phyloP scores from a whole-genome alignment of 257 asterid genomes.

The Dorcoceras hygrometricum region DNA sequence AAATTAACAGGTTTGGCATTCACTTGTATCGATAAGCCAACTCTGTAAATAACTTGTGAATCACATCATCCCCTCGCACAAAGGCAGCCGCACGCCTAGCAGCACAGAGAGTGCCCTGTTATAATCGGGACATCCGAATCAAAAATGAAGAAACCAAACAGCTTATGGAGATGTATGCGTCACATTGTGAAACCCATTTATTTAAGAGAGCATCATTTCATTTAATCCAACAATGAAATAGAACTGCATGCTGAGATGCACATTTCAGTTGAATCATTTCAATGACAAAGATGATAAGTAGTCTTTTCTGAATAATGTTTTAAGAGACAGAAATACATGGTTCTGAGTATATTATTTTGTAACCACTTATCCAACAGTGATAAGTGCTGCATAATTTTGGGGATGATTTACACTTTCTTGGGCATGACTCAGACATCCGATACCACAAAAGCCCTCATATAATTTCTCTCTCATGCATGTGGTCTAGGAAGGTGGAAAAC shows the following conservation, averaged over 20 bases:
- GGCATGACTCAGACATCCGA: background rate
- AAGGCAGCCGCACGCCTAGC: conserved; percentile 87
- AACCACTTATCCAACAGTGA: background rate
- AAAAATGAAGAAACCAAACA: conserved; percentile 3
- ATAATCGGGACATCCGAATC: conserved; percentile 15
- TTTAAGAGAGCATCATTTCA: background rate
- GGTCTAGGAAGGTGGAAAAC: background rate
- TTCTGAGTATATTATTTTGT: conserved; percentile 3
- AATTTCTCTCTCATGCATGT: background rate
- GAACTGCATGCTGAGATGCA: background rate
- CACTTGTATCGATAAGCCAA: conserved; percentile 93
- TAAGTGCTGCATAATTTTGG: too few relatives aligned
- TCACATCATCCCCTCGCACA: conserved; percentile 90
- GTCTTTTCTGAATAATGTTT: background rate
- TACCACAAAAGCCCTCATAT: background rate
- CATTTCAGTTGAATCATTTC: background rate
- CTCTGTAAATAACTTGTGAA: conserved; percentile 92
- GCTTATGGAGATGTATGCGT: background rate
- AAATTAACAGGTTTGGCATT: conserved; percentile 24
- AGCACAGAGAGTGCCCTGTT: conserved; percentile 81
- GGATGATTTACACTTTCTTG: background rate
- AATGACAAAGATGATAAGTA: background rate
- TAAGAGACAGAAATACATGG: background rate
- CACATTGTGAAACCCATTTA: background rate
- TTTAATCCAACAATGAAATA: background rate